Percentiles rank a stretch among this genome's conserved stretches.
phyloP scores from a whole-genome alignment of 495 filamentous ascomycete species.

The Penicillium macrosclerotiorum region DNA sequence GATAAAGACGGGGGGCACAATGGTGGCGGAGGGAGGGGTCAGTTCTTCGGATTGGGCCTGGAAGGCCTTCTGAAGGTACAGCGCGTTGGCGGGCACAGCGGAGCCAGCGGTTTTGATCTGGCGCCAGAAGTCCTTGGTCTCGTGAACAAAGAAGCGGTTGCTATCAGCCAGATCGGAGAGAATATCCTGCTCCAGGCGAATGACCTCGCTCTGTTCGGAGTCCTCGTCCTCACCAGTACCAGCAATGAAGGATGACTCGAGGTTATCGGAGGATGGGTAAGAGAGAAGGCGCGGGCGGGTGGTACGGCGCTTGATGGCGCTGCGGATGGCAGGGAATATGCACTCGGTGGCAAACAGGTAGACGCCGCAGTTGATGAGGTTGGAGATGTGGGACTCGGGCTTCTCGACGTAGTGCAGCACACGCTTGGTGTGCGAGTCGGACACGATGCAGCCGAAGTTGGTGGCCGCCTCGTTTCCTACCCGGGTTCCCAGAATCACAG shows the following conservation, averaged over 20 bases:
- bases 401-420: constrained; percentile 99
- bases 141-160: constrained; percentile 97
- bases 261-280: constrained; percentile 92
- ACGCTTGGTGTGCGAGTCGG: constrained; percentile 89
- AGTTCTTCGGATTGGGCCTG: constrained; percentile 83
- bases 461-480: constrained; percentile 88
- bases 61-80: constrained; percentile 94
- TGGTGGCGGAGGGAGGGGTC: constrained; percentile 78
- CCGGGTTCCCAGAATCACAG: constrained; percentile 91
- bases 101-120: constrained; percentile 99
- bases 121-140: constrained; percentile 99
- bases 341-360: constrained; percentile 95
- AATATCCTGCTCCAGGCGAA: constrained; percentile 97
- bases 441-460: constrained; percentile 98
- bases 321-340: constrained; percentile 95
- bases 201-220: constrained; percentile 75
- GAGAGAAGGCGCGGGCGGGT: constrained; percentile 87
- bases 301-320: constrained; percentile 91
- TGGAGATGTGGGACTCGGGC: constrained; percentile 96
- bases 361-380: constrained; percentile 98
- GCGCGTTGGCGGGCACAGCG: constrained; percentile 93
- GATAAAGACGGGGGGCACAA: constrained; percentile 93
- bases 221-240: constrained; percentile 65
- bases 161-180: constrained; percentile 94
- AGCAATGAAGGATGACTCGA: constrained; percentile 77